Evolutionary conservation across 2,329 filamentous ascomycete species (phyloP), one percentile per base, ranked within the genome.

Genomic region (Allantophomopsis cytisporea): DNA sequence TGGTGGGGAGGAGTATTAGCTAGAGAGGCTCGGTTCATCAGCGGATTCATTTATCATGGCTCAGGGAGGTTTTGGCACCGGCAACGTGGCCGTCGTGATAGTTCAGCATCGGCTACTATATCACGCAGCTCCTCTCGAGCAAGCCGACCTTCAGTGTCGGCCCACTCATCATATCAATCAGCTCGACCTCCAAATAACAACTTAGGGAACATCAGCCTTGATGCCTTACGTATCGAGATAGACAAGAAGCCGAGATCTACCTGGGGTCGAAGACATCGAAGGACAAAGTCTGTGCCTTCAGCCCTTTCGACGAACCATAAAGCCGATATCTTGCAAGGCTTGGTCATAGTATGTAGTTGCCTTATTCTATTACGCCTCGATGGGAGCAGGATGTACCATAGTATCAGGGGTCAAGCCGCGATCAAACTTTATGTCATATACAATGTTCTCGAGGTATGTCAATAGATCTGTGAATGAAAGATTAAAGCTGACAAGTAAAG

Each of bases 381-480:
- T 56, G 91, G 91, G 5, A 95, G 88, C 55, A 77, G 88, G 38
- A 95, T 96, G 85, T 98, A 98, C 54, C 91, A 98, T 58, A 88
- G 88, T 52, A 94, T 98, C 50, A 81, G 89, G 36, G 91, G 87
- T 0, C 91, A 98, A 59, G 89, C 88, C 2, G 88, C 89, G 7
- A 95, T 98, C 63, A 98, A 98, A 57, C 72, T 98, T 10, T 98
- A 98, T 57, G 91, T 98, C 43, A 96, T 98, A 40, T 98, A 94
- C 67, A 98, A 98, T 54, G 84, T 95, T 28, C 74, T 98, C 5
- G 91, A 98, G 61, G 77, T 79, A 54, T 43, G 57, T 47, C 16
- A 20, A 11, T 35, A 17, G 23, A 4, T 15, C 31, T 12, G 10
- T 2, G 2, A 17, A 6, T 16, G 18, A 14, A 32, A 33, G 16